Conservation (phyloP, 352 stramenopile species). For the Blastocystis sp. region DNA sequence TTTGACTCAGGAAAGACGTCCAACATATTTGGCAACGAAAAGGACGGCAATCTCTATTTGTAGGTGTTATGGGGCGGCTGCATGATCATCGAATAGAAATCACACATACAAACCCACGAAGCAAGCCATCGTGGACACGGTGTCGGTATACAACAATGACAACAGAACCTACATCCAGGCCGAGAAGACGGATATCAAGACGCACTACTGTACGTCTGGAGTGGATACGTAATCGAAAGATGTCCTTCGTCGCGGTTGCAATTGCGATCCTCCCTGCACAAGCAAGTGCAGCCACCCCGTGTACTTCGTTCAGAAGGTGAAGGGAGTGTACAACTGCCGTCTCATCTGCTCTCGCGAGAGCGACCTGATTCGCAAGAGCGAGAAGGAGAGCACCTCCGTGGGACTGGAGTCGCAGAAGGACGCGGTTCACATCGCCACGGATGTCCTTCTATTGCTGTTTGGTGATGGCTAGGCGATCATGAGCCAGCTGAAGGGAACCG, state of each 20-base stretch:
- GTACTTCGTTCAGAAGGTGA: constrained; percentile 58
- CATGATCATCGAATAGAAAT: constrained; percentile 35
- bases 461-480: background rate
- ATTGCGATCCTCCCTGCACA: constrained; percentile 21
- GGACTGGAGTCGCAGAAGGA: constrained; percentile 3
- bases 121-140: background rate
- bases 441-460: background rate
- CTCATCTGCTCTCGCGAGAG: constrained; percentile 29
- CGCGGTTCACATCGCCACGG: background rate
- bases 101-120: constrained; percentile 18
- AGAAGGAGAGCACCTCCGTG: background rate
- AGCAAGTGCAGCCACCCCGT: background rate
- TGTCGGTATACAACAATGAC: constrained; percentile 22
- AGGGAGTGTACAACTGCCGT: constrained; percentile 34
- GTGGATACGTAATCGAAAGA: background rate
- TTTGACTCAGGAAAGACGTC: background rate
- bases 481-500: constrained; percentile 12
- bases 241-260: constrained; percentile 23
- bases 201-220: constrained; percentile 7
- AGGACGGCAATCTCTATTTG: constrained; percentile 44
- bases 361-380: constrained; percentile 33
- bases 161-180: constrained; percentile 35
- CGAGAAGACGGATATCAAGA: constrained; percentile 51
- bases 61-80: background rate
- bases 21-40: constrained; percentile 14